Percentiles rank a stretch among this genome's conserved stretches.
phyloP scores from a whole-genome alignment of 768 basidiomycete species.

The Filobasidium floriforme region DNA sequence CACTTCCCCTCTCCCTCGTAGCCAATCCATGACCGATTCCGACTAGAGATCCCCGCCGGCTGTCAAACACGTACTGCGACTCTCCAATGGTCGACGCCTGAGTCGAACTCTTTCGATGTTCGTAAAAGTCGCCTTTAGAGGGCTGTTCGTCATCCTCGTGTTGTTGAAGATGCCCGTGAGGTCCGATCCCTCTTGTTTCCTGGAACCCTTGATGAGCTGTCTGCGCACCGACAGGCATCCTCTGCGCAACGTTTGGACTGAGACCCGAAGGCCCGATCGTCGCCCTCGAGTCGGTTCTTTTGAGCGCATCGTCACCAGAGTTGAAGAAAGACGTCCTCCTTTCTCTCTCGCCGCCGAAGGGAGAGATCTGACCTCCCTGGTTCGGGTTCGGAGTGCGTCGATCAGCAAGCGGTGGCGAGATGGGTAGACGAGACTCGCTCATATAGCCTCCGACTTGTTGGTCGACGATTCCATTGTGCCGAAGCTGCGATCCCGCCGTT shows the following conservation, averaged over 20 bases:
- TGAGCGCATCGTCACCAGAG: not conserved
- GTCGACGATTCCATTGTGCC: not conserved
- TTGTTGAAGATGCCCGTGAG: not conserved
- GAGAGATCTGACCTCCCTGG: not conserved
- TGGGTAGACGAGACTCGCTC: not conserved
- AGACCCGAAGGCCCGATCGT: not conserved
- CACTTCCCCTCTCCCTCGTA: not conserved
- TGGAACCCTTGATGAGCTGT: not conserved
- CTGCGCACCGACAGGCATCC: not conserved
- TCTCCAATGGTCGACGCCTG: not conserved
- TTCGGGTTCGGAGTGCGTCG: not conserved
- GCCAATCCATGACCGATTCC: not conserved
- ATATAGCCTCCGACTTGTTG: not conserved
- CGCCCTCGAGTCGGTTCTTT: not conserved
- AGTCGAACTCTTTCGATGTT: not conserved
- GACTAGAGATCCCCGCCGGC: not conserved
- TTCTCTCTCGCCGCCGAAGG: not conserved
- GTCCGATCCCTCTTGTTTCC: no score
- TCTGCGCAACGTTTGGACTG: not conserved
- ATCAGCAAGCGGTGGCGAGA: not conserved
- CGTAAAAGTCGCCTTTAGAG: not conserved
- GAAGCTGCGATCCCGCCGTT: not conserved
- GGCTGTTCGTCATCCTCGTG: not conserved
- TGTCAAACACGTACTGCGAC: not conserved
- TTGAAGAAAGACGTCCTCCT: constrained; percentile 4